phyloP scores from a whole-genome alignment of 768 basidiomycete genomes.

The Suillus spraguei region DNA sequence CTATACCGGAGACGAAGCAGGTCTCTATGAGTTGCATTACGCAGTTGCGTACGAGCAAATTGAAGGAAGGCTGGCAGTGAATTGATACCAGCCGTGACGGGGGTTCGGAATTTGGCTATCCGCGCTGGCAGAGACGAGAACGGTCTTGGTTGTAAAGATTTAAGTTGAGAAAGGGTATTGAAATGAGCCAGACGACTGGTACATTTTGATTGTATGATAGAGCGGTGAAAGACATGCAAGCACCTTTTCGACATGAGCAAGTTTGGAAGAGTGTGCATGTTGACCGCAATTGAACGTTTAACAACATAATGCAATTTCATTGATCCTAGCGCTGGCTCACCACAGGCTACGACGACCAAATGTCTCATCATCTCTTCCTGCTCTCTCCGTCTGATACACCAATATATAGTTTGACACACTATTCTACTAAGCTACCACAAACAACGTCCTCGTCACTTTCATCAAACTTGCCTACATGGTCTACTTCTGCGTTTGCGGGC shows the following conservation, averaged over 20 bases:
- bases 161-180: neutral
- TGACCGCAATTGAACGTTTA: constrained; percentile 1
- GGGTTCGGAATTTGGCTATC: neutral
- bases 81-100: neutral
- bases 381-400: constrained; percentile 88
- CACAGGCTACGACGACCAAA: constrained; percentile 27
- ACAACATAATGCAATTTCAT: neutral
- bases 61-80: constrained; percentile 17
- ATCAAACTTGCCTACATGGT: constrained; percentile 87
- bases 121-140: neutral
- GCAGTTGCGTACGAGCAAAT: constrained; percentile 18
- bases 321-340: neutral
- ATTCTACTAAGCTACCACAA: constrained; percentile 72
- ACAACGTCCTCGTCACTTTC: constrained; percentile 68
- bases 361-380: constrained; percentile 88
- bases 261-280: constrained; percentile 12
- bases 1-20: constrained; percentile 8
- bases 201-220: constrained; percentile 10
- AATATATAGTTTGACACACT: constrained; percentile 80
- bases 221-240: constrained; percentile 6
- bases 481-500: constrained; percentile 88
- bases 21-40: constrained; percentile 29
- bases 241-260: constrained; percentile 14
- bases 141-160: neutral
- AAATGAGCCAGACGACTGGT: constrained; percentile 2